A percentile compares a stretch with the other conserved stretches of the same genome.
Evolutionary conservation across 2,329 filamentous ascomycete genomes (phyloP).

Genomic region (Drechslerella coelobrocha): DNA sequence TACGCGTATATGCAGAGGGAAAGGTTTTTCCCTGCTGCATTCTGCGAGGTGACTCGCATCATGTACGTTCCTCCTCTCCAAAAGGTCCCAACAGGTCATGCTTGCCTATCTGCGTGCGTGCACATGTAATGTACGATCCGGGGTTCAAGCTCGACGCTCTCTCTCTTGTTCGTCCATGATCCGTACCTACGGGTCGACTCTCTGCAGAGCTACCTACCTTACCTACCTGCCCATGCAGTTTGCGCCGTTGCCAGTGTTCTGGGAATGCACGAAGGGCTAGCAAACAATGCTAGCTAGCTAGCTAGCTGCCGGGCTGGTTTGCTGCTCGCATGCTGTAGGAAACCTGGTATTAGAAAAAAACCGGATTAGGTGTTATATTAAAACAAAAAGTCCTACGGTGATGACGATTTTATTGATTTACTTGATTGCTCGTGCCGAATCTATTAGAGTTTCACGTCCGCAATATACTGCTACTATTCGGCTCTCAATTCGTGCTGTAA

Average conservation of each 20-base stretch:
- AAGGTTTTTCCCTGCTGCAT: slow-evolving; percentile 43
- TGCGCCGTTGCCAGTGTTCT: no score
- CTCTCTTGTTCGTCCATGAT: background rate
- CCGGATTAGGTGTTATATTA: background rate
- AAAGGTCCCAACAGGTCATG: background rate
- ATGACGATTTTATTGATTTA: no score
- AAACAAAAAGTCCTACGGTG: background rate
- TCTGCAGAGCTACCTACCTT: background rate
- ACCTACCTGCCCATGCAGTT: no score
- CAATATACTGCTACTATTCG: background rate
- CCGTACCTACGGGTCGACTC: background rate
- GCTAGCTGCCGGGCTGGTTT: no score
- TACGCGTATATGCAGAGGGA: slow-evolving; percentile 30
- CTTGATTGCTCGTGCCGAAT: background rate
- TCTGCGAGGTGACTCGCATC: slow-evolving; percentile 42
- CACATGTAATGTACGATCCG: no score
- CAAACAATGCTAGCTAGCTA: background rate
- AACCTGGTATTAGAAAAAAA: background rate
- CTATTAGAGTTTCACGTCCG: background rate
- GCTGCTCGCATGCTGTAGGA: background rate
- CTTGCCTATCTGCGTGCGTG: background rate
- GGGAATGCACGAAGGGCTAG: no score
- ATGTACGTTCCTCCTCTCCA: background rate
- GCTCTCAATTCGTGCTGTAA: background rate
- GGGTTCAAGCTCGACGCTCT: no score